Evolutionary conservation across 2,329 filamentous ascomycete genomes (phyloP).

Genomic region (Fusarium devonianum): DNA sequence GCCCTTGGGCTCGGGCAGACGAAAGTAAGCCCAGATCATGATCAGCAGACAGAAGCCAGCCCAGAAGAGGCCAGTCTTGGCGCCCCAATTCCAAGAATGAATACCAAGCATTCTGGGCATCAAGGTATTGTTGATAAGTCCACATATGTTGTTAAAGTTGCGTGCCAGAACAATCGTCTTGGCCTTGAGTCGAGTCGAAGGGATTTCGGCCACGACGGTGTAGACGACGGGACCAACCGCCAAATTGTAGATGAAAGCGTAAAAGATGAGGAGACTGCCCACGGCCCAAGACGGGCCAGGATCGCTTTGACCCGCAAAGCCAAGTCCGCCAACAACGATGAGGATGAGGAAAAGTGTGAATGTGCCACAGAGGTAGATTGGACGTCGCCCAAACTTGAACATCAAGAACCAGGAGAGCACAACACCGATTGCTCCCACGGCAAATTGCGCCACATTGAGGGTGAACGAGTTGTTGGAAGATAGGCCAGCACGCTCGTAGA

Average conservation of each 20-base stretch:
- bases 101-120: slow-evolving; percentile 55
- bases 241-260: slow-evolving; percentile 52
- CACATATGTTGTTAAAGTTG: slow-evolving; percentile 56
- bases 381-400: slow-evolving; percentile 52
- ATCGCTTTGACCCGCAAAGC: slow-evolving; percentile 59
- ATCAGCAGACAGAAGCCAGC: slow-evolving; percentile 48
- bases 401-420: slow-evolving; percentile 55
- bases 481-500: slow-evolving; percentile 53
- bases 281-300: slow-evolving; percentile 55
- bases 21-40: slow-evolving; percentile 59
- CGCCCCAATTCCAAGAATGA: slow-evolving; percentile 55
- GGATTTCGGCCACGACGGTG: slow-evolving; percentile 72
- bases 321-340: slow-evolving; percentile 51
- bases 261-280: slow-evolving; percentile 54
- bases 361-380: slow-evolving; percentile 53
- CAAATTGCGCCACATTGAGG: slow-evolving; percentile 52
- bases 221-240: slow-evolving; percentile 71
- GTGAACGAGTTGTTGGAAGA: slow-evolving; percentile 45
- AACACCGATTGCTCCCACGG: slow-evolving; percentile 54
- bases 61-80: slow-evolving; percentile 58
- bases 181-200: slow-evolving; percentile 54
- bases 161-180: slow-evolving; percentile 56
- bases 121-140: slow-evolving; percentile 55
- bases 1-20: slow-evolving; percentile 61
- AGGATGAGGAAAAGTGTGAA: slow-evolving; percentile 56